Base-by-base conservation (phyloP, 768 basidiomycete species). In the Phaffia tasmanica region DNA sequence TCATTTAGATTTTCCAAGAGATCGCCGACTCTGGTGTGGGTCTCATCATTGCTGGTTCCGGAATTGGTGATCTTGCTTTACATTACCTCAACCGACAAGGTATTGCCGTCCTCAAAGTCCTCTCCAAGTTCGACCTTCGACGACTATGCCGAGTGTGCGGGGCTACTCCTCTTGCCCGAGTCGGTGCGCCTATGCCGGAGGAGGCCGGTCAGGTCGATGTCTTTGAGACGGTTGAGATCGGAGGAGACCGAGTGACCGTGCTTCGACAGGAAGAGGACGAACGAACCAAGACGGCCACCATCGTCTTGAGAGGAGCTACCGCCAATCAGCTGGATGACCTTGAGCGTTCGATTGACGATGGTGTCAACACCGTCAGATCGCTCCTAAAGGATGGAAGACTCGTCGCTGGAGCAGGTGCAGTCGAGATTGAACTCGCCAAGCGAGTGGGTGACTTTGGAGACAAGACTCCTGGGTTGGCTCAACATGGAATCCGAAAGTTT, bases 91-190 rank as follows among this genome's bases (percentile, higher is more conserved):
- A 97, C 80, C 83, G 93, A 63, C 82, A 88, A 80, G 81, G 84
- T 79, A 90, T 99, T 77, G 89, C 90, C 72, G 91, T 98, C 71
- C 83, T 99, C 78, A 97, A 95, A 77, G 89, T 98, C 32, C 83
- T 94, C 66, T 95, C 91, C 74, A 99, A 99, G 77, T 99, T 99
- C 77, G 94, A 99, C 70, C 84, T 99, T 18, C 87, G 94, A 60
- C 81, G 95, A 1, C 79, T 97, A 18, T 94, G 90, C 77, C 87
- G 93, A 58, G 95, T 99, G 71, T 89, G 91, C 71, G 89, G 89
- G 70, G 95, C 94, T 15, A 95, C 91, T 0, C 95, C 95, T 3
- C 85, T 99, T 61, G 93, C 95, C 0, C 87, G 95, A 56, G 82
- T 99, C 69, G 95, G 95, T 66, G 89, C 91, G 0, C 95, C 95